These are phyloP conservation scores for Lecanicillium sp. DNA, from an alignment of 2,329 filamentous ascomycete genomes.

Conservation along the genomic window DNA sequence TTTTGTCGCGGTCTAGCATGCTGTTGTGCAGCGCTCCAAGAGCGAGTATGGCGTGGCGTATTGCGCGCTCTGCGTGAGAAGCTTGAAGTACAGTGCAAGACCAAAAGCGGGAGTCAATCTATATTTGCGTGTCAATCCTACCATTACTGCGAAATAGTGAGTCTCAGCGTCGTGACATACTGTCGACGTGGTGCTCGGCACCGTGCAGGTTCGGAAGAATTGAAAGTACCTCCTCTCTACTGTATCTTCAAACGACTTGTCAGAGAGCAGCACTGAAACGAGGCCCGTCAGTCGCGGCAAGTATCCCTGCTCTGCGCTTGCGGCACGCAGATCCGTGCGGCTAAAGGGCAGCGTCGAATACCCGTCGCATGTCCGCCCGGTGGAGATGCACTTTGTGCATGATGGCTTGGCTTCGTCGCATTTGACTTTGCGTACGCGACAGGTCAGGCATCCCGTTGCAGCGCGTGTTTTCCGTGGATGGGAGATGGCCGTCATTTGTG, in stretches of 20 bases:
- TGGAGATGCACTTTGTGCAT: background rate
- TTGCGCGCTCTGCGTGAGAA: conserved; percentile 2
- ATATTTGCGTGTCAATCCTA: too few relatives aligned
- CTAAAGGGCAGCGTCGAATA: conserved; percentile 1
- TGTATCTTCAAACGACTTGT: background rate
- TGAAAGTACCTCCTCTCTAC: conserved; percentile 1
- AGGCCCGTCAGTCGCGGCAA: background rate
- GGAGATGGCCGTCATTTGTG: too few relatives aligned
- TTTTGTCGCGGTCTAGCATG: conserved; percentile 3
- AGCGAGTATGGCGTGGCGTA: conserved; percentile 2
- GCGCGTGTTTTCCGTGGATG: too few relatives aligned
- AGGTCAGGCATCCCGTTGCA: conserved; percentile 1
- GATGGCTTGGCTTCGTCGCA: background rate
- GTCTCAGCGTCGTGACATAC: too few relatives aligned
- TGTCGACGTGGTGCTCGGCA: conserved; percentile 1
- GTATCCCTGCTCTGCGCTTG: background rate
- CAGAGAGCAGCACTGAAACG: conserved; percentile 1
- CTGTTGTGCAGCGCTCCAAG: conserved; percentile 2
- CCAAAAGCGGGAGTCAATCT: conserved; percentile 5
- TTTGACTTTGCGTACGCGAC: conserved; percentile 7
- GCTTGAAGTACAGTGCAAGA: conserved; percentile 1
- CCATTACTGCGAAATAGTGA: too few relatives aligned
- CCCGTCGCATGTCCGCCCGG: conserved; percentile 3
- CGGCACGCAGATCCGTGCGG: conserved; percentile 1
- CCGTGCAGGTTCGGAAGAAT: conserved; percentile 2